These are phyloP conservation scores for Butyriboletus loyo DNA, from an alignment of 768 basidiomycete species.

Conservation along the genomic window DNA sequence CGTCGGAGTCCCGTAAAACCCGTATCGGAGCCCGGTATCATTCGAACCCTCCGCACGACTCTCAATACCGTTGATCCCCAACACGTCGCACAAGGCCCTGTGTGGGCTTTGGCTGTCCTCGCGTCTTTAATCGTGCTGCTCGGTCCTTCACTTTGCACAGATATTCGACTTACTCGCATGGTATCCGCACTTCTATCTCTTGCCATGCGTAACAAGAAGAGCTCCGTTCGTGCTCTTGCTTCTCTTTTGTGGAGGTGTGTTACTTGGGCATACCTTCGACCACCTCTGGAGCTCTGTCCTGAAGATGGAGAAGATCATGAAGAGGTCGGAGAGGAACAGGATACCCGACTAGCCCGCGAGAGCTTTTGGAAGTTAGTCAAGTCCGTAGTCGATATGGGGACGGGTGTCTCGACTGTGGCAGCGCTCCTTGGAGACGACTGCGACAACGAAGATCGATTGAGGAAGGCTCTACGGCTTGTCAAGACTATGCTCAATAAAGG, in stretches of 20 bases:
- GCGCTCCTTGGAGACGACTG: slow-evolving; percentile 46
- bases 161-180: slow-evolving; percentile 41
- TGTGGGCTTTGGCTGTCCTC: slow-evolving; percentile 71
- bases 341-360: slow-evolving; percentile 29
- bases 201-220: slow-evolving; percentile 61
- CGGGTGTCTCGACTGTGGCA: slow-evolving; percentile 55
- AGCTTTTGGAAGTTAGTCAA: slow-evolving; percentile 49
- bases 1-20: slow-evolving; percentile 36
- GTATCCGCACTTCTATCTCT: slow-evolving; percentile 50
- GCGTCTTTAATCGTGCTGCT: slow-evolving; percentile 65
- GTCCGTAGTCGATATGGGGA: slow-evolving; percentile 54
- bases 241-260: slow-evolving; percentile 65
- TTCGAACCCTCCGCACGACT: slow-evolving; percentile 66
- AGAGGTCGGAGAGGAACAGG: slow-evolving; percentile 20
- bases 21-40: slow-evolving; percentile 47
- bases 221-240: slow-evolving; percentile 58
- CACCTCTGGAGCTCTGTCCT: slow-evolving; percentile 31
- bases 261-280: slow-evolving; percentile 64
- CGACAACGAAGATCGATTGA: slow-evolving; percentile 41
- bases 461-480: slow-evolving; percentile 48
- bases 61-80: slow-evolving; percentile 51
- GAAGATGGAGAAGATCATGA: slow-evolving; percentile 25
- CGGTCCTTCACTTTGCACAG: slow-evolving; percentile 49
- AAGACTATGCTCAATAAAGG: slow-evolving; percentile 56
- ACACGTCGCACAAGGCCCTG: slow-evolving; percentile 70